Conservation (phyloP, 2,329 filamentous ascomycete genomes). For the Colletotrichum somersetense region DNA sequence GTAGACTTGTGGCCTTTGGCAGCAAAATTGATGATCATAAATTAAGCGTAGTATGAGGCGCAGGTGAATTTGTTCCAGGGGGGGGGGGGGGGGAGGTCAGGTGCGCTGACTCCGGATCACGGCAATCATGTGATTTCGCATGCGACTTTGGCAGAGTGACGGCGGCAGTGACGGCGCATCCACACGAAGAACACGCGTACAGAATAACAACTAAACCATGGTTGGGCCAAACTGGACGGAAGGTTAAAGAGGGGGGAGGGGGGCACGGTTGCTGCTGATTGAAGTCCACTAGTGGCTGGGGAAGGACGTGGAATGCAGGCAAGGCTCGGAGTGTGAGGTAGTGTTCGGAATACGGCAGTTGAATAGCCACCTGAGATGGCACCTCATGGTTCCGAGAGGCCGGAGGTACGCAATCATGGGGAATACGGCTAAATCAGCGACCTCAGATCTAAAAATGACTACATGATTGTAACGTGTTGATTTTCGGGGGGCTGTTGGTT, state of each 20-base stretch:
- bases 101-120: not conserved
- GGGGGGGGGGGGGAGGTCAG: not conserved
- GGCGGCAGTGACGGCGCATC: not conserved
- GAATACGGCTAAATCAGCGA: not conserved
- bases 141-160: not conserved
- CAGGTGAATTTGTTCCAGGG: not conserved
- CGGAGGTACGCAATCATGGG: not conserved
- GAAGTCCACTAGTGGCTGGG: not conserved
- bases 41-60: not conserved
- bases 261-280: not conserved
- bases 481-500: not conserved
- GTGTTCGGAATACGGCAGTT: slow-evolving; percentile 4
- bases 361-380: not conserved
- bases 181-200: not conserved
- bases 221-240: not conserved
- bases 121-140: not conserved
- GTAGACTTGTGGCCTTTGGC: not conserved
- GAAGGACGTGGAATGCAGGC: not conserved
- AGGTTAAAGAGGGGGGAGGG: not conserved
- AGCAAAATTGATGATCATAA: not conserved
- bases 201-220: not conserved
- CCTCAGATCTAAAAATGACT: not conserved
- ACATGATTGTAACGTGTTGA: not conserved
- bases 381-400: not conserved
- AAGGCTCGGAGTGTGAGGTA: not conserved